Evolutionary conservation across 768 basidiomycete species (phyloP), one percentile per base, ranked within the genome.

Genomic region (Russula compacta): DNA sequence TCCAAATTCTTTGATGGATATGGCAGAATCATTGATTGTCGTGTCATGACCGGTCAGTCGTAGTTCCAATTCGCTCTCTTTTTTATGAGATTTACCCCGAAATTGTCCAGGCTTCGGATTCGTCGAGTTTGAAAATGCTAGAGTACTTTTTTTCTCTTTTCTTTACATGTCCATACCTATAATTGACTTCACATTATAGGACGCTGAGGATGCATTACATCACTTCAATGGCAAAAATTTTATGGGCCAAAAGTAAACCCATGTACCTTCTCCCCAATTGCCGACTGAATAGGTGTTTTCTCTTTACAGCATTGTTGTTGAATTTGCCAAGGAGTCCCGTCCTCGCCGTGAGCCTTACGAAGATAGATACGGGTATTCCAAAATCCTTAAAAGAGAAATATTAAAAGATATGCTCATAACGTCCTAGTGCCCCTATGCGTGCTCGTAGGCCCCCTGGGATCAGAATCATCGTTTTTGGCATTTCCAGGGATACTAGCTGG

Each of bases 401-500:
- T 42, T 24, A 6, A n/a, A 12, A n/a, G 12, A 49, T 17, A 48
- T 63, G 6, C 65, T 66, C 29, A 64, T 49, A 6, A 40, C 15
- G 19, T 24, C 4, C n/a, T 36, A 64, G 49, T 69, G 77, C 76
- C 63, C 81, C 81, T 47, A 77, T 83, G 43, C 84, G 90, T 46
- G 77, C 87, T 42, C 83, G 88, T 49, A 79, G 90, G 59, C 89
- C 90, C 59, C 84, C 87, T 60, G 91, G 91, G 9, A 82, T 87
- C 61, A 86, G 93, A 67, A 78, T 98, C 59, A 79, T 88, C 63
- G 92, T 99, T 61, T 83, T 87, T 42, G 92, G 92, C 58, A 83
- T 98, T 66, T 91, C 93, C 67, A 86, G 89, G 71, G 91, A 95
- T 71, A 95, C 93, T 49, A 97, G 94, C 74, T 98, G 95, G 95